These are phyloP conservation scores for Amyloporia xantha DNA, from an alignment of 768 basidiomycete genomes.

Conservation along the genomic window DNA sequence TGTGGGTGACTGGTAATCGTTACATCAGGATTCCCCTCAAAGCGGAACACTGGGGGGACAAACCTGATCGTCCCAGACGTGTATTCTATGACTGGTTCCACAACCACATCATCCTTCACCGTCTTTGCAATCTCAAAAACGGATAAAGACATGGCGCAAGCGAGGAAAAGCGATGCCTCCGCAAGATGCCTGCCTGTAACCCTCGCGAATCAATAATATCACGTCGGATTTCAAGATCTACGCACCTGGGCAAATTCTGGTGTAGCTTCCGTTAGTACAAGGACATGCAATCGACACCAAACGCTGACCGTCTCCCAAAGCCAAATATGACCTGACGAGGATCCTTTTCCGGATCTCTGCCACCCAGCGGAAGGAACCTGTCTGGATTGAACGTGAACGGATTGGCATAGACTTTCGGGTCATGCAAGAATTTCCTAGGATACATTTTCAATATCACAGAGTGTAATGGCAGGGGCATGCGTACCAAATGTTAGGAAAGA, in stretches of 20 bases:
- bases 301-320: slow-evolving; percentile 35
- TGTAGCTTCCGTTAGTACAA: neutral
- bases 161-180: slow-evolving; percentile 20
- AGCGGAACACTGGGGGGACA: neutral
- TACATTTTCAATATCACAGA: too few species aligned
- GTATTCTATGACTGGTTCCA: slow-evolving; percentile 15
- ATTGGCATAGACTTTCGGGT: slow-evolving; percentile 36
- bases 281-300: neutral
- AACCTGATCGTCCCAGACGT: slow-evolving; percentile 18
- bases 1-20: slow-evolving; percentile 18
- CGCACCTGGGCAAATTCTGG: slow-evolving; percentile 11
- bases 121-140: slow-evolving; percentile 17
- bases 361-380: slow-evolving; percentile 34
- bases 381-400: slow-evolving; percentile 47
- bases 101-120: slow-evolving; percentile 9
- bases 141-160: slow-evolving; percentile 18
- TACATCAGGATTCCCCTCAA: too few species aligned
- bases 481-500: slow-evolving; percentile 22
- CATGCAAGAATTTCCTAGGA: slow-evolving; percentile 17
- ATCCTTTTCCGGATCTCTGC: slow-evolving; percentile 28
- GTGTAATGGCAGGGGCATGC: too few species aligned
- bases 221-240: neutral
- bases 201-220: too few species aligned
- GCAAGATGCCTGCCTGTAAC: slow-evolving; percentile 25
- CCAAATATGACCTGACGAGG: slow-evolving; percentile 42